Conservation (phyloP, 257 asterid genomes). For the Nicotiana attenuata region DNA sequence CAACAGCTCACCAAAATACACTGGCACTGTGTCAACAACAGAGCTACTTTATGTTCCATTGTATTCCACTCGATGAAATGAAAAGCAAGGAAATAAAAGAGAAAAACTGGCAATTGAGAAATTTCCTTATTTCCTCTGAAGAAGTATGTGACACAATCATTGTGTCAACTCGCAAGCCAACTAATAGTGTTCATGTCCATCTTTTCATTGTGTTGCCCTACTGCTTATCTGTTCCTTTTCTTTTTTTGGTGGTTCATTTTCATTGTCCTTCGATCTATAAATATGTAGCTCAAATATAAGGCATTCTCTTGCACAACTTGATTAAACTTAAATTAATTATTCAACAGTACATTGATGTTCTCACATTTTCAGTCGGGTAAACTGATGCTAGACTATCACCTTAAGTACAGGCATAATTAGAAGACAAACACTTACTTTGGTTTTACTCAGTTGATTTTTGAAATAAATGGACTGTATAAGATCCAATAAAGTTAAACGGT, state of each 20-base stretch:
- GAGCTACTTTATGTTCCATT: neutral
- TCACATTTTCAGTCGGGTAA: neutral
- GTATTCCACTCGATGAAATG: neutral
- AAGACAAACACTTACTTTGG: neutral
- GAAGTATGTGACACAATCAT: neutral
- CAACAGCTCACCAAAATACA: neutral
- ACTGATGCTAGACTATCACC: neutral
- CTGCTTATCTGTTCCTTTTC: neutral
- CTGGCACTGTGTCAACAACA: neutral
- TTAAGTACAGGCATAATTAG: neutral
- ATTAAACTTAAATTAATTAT: neutral
- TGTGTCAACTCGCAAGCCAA: neutral
- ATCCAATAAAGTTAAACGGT: neutral
- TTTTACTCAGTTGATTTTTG: neutral
- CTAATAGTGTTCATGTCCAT: neutral
- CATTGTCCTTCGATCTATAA: neutral
- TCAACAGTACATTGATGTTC: neutral
- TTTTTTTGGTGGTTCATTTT: neutral
- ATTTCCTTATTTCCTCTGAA: neutral
- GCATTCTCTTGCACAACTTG: neutral
- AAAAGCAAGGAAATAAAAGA: neutral
- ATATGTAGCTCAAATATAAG: neutral
- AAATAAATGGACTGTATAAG: neutral
- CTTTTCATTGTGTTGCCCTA: neutral
- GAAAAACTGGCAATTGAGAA: neutral